phyloP scores from a whole-genome alignment of 2,329 filamentous ascomycete genomes.

The Ilyonectria mors-panacis region DNA sequence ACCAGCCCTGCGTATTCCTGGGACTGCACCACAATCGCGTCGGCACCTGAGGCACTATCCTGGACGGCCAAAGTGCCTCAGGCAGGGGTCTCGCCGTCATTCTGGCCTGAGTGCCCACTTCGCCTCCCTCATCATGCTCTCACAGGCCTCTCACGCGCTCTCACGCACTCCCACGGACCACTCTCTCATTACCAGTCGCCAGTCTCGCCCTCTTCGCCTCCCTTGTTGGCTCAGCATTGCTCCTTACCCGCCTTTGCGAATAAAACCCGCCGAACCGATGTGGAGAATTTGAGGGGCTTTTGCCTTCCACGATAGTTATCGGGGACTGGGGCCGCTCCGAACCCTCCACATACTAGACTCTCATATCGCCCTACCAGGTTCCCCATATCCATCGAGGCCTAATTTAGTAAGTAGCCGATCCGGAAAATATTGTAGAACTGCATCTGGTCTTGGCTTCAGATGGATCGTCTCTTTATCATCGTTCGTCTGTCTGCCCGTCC shows the following conservation, averaged over 20 bases:
- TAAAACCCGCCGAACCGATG: slow-evolving; percentile 10
- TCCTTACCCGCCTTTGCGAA: slow-evolving; percentile 20
- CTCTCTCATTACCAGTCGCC: slow-evolving; percentile 14
- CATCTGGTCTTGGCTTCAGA: neutral
- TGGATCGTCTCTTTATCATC: slow-evolving; percentile 1
- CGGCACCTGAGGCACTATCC: slow-evolving; percentile 41
- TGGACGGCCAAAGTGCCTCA: slow-evolving; percentile 47
- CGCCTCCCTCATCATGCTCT: slow-evolving; percentile 28
- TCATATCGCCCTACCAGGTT: neutral
- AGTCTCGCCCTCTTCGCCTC: slow-evolving; percentile 14
- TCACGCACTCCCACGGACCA: slow-evolving; percentile 24
- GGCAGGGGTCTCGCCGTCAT: slow-evolving; percentile 44
- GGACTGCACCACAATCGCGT: slow-evolving; percentile 20
- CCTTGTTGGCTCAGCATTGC: slow-evolving; percentile 4
- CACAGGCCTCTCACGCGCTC: slow-evolving; percentile 33
- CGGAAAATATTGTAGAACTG: neutral
- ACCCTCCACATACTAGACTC: neutral
- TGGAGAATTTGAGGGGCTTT: slow-evolving; percentile 17
- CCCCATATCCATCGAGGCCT: slow-evolving; percentile 6
- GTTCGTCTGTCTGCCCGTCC: slow-evolving; percentile 1
- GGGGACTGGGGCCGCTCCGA: neutral
- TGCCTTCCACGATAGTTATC: neutral
- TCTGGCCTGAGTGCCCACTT: slow-evolving; percentile 38
- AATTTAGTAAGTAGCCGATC: neutral
- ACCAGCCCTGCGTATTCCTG: slow-evolving; percentile 42